A percentile compares a stretch with the other conserved stretches of the same genome.
phyloP scores from a whole-genome alignment of 2,329 filamentous ascomycete species.

The Aulographum hederae region DNA sequence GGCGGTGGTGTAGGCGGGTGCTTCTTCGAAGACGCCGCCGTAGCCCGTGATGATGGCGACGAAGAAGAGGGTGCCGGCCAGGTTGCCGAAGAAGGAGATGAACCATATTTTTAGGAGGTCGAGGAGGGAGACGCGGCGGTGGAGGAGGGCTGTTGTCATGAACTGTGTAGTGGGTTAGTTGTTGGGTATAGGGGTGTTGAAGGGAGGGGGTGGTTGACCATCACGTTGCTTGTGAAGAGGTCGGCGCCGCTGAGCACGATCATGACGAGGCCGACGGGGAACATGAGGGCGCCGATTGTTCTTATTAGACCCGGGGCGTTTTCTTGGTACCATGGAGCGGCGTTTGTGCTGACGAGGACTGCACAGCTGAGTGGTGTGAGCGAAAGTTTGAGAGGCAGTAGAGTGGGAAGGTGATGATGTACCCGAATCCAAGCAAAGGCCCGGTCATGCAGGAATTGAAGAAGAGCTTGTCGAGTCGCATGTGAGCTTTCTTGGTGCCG shows the following conservation, averaged over 20 bases:
- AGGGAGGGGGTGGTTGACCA: no score
- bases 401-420: no score
- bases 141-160: constrained; percentile 7
- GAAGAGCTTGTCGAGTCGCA: constrained; percentile 34
- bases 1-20: constrained; percentile 7
- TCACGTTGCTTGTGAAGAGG: constrained; percentile 28
- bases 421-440: constrained; percentile 31
- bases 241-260: constrained; percentile 31
- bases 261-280: constrained; percentile 30
- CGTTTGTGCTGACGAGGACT: constrained; percentile 9
- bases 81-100: constrained; percentile 30
- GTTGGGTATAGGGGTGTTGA: no score
- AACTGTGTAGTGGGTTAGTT: no score
- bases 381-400: no score
- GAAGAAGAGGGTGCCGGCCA: constrained; percentile 30
- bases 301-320: constrained; percentile 24
- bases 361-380: no score
- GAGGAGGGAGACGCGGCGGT: constrained; percentile 12
- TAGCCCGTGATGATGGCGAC: constrained; percentile 30
- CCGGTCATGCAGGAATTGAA: constrained; percentile 33
- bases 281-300: constrained; percentile 26
- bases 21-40: constrained; percentile 27
- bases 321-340: constrained; percentile 14
- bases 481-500: constrained; percentile 33
- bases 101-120: constrained; percentile 24